A percentile compares a stretch with the other conserved stretches of the same genome.
Conservation (phyloP, 345 rosid genomes). For the Sapria himalayana region DNA sequence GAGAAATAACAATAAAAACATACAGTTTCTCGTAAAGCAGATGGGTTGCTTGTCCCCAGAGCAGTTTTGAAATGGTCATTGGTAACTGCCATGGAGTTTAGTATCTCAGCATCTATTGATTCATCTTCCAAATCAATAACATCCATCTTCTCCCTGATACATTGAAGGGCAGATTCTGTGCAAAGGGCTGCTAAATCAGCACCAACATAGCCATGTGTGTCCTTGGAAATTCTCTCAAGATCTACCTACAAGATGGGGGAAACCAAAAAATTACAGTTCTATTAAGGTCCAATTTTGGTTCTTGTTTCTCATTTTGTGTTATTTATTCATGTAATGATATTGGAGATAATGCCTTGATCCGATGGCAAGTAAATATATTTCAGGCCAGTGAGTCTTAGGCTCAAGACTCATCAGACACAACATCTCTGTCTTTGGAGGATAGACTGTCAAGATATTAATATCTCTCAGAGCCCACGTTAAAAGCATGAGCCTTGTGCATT, state of each 20-base stretch:
- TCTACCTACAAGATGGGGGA: constrained; percentile 41
- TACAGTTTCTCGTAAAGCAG: constrained; percentile 71
- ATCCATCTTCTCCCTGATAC: constrained; percentile 96
- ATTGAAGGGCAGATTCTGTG: constrained; percentile 94
- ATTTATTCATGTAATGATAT: too few species aligned
- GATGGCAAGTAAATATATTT: too few species aligned
- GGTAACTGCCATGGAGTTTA: constrained; percentile 79
- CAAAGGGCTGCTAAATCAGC: constrained; percentile 95
- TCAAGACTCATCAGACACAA: too few species aligned
- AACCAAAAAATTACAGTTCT: too few species aligned
- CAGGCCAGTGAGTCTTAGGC: too few species aligned
- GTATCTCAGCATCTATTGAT: constrained; percentile 75
- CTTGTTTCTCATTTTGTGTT: too few species aligned
- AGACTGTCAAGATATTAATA: too few species aligned
- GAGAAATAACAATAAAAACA: constrained; percentile 8
- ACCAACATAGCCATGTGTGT: constrained; percentile 95
- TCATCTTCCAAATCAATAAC: constrained; percentile 97
- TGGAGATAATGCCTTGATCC: too few species aligned
- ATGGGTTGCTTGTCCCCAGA: constrained; percentile 73
- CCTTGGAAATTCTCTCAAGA: constrained; percentile 69
- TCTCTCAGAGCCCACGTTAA: too few species aligned
- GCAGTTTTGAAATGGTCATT: constrained; percentile 92
- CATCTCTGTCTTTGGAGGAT: too few species aligned
- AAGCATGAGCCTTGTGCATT: too few species aligned
- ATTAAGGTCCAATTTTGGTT: too few species aligned